Percentiles rank a stretch among this genome's conserved stretches.
Evolutionary conservation across 208 protist species (phyloP).

Genomic region (Herpetomonas samuelpessoai): DNA sequence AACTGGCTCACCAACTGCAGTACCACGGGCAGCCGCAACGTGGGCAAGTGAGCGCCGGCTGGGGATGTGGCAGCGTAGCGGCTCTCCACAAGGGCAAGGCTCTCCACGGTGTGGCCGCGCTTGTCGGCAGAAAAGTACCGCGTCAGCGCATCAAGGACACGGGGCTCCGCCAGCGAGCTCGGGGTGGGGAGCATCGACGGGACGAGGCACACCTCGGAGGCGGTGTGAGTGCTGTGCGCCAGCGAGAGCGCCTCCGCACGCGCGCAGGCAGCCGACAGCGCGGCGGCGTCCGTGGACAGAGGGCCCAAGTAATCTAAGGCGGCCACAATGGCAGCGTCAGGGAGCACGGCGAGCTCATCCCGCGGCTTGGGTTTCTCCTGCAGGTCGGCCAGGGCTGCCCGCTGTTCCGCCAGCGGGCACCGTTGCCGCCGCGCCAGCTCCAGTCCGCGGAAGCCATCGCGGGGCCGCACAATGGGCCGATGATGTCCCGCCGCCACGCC

Average conservation of each 20-base stretch:
- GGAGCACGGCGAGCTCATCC: slow-evolving; percentile 40
- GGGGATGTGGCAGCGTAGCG: slow-evolving; percentile 24
- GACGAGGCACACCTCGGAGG: slow-evolving; percentile 38
- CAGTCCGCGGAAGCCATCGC: slow-evolving; percentile 26
- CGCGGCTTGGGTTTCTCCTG: slow-evolving; percentile 30
- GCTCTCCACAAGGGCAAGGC: slow-evolving; percentile 28
- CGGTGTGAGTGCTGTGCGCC: background rate
- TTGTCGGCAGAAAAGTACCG: slow-evolving; percentile 33
- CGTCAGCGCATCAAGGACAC: slow-evolving; percentile 21
- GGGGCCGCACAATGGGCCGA: slow-evolving; percentile 17
- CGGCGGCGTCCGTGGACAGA: slow-evolving; percentile 17
- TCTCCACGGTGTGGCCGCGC: slow-evolving; percentile 40
- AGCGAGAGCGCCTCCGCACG: slow-evolving; percentile 35
- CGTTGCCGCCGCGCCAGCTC: slow-evolving; percentile 17
- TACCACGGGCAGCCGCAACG: slow-evolving; percentile 19
- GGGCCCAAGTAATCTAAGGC: slow-evolving; percentile 38
- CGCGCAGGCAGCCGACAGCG: slow-evolving; percentile 45
- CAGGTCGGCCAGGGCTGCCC: slow-evolving; percentile 29
- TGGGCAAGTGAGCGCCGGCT: slow-evolving; percentile 8
- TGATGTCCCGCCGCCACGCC: background rate
- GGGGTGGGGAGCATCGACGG: slow-evolving; percentile 27
- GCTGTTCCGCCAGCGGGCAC: slow-evolving; percentile 33
- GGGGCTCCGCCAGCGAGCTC: slow-evolving; percentile 14
- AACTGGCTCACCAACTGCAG: slow-evolving; percentile 43
- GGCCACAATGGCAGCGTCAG: slow-evolving; percentile 22